Base-by-base conservation (phyloP, 805 yeast genomes). In the Candida alai region DNA sequence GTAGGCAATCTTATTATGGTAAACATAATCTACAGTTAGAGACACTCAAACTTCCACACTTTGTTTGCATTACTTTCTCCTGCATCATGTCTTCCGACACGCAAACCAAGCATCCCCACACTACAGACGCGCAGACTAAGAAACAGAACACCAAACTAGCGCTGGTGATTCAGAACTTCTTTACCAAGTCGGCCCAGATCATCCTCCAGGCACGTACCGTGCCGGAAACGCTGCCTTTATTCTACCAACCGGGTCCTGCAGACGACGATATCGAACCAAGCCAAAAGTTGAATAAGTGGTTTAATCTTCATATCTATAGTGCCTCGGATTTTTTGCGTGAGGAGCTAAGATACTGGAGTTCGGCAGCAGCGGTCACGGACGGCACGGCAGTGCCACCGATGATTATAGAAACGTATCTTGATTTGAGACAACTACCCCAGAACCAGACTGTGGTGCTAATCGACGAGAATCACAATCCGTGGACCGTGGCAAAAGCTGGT, bases 341-440 rank as follows among this genome's bases (percentile, higher is more conserved):
- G n/a, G 85, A 78, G 25, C 58, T 85, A 32, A 61, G 67, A 35
- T 60, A 68, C 3, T 86, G 95, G 95, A 70, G 62, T 47, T 48
- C 13, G 18, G 9, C 9, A 16, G 18, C 23, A 21, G n/a, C 23
- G 9, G 23, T n/a, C n/a, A 21, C 23, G 9, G 23, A 9, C n/a
- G 23, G 10, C n/a, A 4, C 65, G 3, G 39, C 48, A n/a, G 55
- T 80, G 11, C 86, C 95, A 1, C 96, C 97, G 2, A 68, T 93
- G 55, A 84, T 93, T 11, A 70, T 93, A 17, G 98, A 93, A 54
- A 80, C 93, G 0, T 84, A 72, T 45, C 63, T 87, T 37, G 94
- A 86, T 51, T 64, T 85, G 35, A 61, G 84, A 15, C 69, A 63
- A 15, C 54, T 84, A 30, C 58, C 72, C 5, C 56, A 77, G 1